These are phyloP conservation scores for Pseudogymnoascus verrucosus DNA, from an alignment of 2,329 filamentous ascomycete genomes.

Conservation along the genomic window DNA sequence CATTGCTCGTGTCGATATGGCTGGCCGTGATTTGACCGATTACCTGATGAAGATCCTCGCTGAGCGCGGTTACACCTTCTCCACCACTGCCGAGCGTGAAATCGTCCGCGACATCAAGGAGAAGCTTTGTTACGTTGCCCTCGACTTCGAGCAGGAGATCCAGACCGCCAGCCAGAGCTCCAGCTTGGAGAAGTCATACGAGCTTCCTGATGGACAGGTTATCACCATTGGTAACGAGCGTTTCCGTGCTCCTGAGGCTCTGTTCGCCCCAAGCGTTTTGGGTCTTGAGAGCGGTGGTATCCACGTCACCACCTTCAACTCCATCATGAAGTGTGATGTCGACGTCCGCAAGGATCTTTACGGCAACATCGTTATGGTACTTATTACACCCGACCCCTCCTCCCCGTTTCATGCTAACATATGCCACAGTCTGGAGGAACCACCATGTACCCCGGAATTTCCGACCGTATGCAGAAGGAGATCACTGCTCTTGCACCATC, in stretches of 20 bases:
- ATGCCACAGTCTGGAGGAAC: slow-evolving; percentile 86
- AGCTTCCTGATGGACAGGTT: slow-evolving; percentile 97
- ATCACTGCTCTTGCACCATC: slow-evolving; percentile 98
- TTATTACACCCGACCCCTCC: slow-evolving; percentile 31
- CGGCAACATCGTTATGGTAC: slow-evolving; percentile 99
- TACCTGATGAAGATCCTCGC: slow-evolving; percentile 99
- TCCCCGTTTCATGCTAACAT: slow-evolving; percentile 14
- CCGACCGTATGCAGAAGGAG: slow-evolving; percentile 99
- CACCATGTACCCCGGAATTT: slow-evolving; percentile 99
- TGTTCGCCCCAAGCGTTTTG: slow-evolving; percentile 97
- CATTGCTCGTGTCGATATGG: slow-evolving; percentile 99
- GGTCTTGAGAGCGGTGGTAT: slow-evolving; percentile 98
- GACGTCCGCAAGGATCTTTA: slow-evolving; percentile 99
- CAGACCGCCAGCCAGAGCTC: slow-evolving; percentile 99
- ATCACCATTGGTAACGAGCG: slow-evolving; percentile 99
- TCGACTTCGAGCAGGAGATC: slow-evolving; percentile 99
- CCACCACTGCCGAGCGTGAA: slow-evolving; percentile 99
- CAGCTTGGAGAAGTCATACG: slow-evolving; percentile 98
- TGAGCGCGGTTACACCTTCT: slow-evolving; percentile 99
- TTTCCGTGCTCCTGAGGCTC: slow-evolving; percentile 98
- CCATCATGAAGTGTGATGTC: slow-evolving; percentile 99
- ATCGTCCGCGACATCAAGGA: slow-evolving; percentile 99
- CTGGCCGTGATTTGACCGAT: slow-evolving; percentile 98
- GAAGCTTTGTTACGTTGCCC: slow-evolving; percentile 99
- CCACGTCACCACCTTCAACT: slow-evolving; percentile 99